Conservation (phyloP, 352 stramenopile species). For the Phytophthora melonis region DNA sequence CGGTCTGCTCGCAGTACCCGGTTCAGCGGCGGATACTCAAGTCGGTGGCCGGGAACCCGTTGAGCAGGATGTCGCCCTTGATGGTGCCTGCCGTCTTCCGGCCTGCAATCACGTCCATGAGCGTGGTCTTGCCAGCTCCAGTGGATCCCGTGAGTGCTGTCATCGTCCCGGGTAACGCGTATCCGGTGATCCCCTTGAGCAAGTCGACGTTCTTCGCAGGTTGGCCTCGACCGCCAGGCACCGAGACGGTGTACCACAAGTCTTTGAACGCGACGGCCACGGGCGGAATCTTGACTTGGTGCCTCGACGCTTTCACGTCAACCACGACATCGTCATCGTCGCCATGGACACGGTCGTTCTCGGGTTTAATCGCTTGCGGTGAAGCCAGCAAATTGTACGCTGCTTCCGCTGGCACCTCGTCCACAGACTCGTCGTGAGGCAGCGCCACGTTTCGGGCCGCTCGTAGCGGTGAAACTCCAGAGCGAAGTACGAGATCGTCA, state of each 20-base stretch:
- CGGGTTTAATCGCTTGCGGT: not conserved
- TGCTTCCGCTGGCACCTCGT: not conserved
- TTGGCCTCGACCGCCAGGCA: not conserved
- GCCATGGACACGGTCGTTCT: not conserved
- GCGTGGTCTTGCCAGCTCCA: slow-evolving; percentile 9
- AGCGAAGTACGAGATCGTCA: not conserved
- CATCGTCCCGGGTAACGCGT: slow-evolving; percentile 2
- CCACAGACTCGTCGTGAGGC: not conserved
- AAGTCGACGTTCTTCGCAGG: not conserved
- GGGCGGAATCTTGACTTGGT: not conserved
- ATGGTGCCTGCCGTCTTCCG: not conserved
- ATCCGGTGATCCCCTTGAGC: slow-evolving; percentile 4
- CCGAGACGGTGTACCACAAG: slow-evolving; percentile 7
- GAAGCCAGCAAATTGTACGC: slow-evolving; percentile 7
- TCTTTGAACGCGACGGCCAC: slow-evolving; percentile 5
- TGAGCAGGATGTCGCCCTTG: slow-evolving; percentile 3
- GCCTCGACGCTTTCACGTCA: not conserved
- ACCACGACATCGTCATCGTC: not conserved
- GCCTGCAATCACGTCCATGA: slow-evolving; percentile 6
- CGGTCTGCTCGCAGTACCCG: slow-evolving; percentile 5
- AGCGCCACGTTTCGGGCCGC: slow-evolving; percentile 1
- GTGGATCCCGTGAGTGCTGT: slow-evolving; percentile 6
- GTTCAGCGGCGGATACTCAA: slow-evolving; percentile 5
- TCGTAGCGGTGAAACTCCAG: slow-evolving; percentile 3
- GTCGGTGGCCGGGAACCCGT: slow-evolving; percentile 9